Evolutionary conservation across 495 filamentous ascomycete genomes (phyloP).

Genomic region (Clavariopsis aquatica): DNA sequence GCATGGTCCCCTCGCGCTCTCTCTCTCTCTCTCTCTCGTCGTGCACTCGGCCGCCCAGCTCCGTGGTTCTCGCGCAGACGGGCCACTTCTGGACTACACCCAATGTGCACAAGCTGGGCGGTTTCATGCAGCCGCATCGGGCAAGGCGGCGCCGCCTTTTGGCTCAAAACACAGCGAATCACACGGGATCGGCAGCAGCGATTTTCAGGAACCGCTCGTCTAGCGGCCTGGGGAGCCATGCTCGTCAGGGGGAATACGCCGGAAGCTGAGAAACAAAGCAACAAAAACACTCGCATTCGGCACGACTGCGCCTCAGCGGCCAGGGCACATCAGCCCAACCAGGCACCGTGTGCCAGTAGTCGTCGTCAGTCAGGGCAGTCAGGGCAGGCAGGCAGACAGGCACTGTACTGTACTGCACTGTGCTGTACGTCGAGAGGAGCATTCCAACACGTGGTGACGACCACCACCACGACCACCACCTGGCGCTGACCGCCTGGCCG

Average conservation of each 20-base stretch:
- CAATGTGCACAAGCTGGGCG: constrained; percentile 16
- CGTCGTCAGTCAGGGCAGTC: no score
- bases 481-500: no score
- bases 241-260: background rate
- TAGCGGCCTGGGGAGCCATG: background rate
- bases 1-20: background rate
- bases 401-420: no score
- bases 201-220: constrained; percentile 21
- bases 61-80: background rate
- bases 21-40: background rate
- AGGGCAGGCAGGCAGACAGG: no score
- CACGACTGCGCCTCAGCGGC: constrained; percentile 9
- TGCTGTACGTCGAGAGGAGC: no score
- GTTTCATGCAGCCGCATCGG: constrained; percentile 21
- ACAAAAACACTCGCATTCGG: background rate
- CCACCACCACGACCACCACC: no score
- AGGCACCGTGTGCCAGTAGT: no score
- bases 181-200: background rate
- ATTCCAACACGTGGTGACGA: no score
- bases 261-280: constrained; percentile 9
- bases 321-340: no score
- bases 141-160: constrained; percentile 3
- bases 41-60: no score
- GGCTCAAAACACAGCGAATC: constrained; percentile 15
- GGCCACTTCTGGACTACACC: constrained; percentile 9